phyloP scores from a whole-genome alignment of 1,139 yeast species.

The Suhomyces taliae region DNA sequence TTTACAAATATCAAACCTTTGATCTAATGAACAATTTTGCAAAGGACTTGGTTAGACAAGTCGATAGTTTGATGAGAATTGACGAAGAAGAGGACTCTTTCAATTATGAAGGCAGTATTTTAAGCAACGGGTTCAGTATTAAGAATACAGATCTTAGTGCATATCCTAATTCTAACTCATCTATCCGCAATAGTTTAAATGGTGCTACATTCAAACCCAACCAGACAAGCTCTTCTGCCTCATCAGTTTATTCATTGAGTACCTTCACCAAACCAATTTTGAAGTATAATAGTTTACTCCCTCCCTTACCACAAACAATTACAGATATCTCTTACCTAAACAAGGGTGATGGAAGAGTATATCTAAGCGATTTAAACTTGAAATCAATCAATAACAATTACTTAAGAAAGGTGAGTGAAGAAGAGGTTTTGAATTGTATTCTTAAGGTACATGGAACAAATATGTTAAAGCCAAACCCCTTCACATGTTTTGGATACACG shows the following conservation, averaged over 20 bases:
- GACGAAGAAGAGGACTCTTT: constrained; percentile 13
- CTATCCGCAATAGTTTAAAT: constrained; percentile 4
- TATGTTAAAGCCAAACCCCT: background rate
- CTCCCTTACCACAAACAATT: constrained; percentile 35
- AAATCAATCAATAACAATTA: constrained; percentile 39
- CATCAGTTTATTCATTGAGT: constrained; percentile 32
- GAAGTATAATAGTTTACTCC: constrained; percentile 39
- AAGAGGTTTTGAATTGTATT: constrained; percentile 36
- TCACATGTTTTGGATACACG: background rate
- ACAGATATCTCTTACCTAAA: constrained; percentile 28
- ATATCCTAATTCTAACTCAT: constrained; percentile 2
- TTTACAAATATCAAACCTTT: constrained; percentile 39
- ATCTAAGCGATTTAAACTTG: constrained; percentile 42
- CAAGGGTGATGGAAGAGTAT: constrained; percentile 42
- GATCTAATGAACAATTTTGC: constrained; percentile 43
- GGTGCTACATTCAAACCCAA: constrained; percentile 5
- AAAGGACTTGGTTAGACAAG: constrained; percentile 25
- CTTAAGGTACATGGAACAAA: constrained; percentile 18
- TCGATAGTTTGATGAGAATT: constrained; percentile 25
- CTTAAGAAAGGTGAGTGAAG: constrained; percentile 35
- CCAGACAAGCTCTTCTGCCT: constrained; percentile 25
- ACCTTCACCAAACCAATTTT: constrained; percentile 31
- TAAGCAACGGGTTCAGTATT: constrained; percentile 1
- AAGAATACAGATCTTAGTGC: constrained; percentile 4
- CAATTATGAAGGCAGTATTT: constrained; percentile 6